Evolutionary conservation across 2,329 filamentous ascomycete genomes (phyloP).

Genomic region (Ophiocordyceps sinensis): DNA sequence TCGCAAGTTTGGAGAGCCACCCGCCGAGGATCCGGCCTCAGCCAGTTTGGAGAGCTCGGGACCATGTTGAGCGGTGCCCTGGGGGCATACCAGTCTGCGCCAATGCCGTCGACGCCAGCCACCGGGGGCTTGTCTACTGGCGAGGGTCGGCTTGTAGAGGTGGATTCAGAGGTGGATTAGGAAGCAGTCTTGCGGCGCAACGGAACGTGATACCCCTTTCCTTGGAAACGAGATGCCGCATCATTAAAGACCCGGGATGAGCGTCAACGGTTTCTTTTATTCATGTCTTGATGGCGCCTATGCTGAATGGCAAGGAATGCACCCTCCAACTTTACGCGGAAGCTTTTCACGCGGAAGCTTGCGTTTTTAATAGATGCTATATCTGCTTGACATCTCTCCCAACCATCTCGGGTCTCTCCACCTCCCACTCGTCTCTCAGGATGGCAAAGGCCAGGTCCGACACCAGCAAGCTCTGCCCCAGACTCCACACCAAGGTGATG

Average conservation of each 20-base stretch:
- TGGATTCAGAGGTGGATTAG: conserved; percentile 21
- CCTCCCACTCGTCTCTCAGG: conserved; percentile 84
- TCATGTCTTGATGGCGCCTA: not conserved
- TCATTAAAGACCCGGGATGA: too few species aligned
- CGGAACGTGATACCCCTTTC: conserved; percentile 7
- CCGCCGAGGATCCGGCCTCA: conserved; percentile 17
- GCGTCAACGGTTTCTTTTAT: too few species aligned
- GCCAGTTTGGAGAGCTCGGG: conserved; percentile 32
- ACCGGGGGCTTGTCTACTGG: conserved; percentile 1
- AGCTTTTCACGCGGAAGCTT: not conserved
- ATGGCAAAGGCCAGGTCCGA: conserved; percentile 82
- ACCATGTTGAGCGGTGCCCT: conserved; percentile 25
- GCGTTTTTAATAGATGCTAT: conserved; percentile 21
- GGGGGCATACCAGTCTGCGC: conserved; percentile 10
- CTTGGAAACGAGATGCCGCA: not conserved
- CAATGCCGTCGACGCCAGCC: conserved; percentile 4
- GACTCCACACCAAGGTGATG: conserved; percentile 95
- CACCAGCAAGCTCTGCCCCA: conserved; percentile 75
- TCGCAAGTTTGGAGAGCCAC: conserved; percentile 26
- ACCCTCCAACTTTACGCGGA: not conserved
- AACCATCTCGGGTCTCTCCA: conserved; percentile 76
- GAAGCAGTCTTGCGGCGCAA: not conserved
- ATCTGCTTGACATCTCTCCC: conserved; percentile 82
- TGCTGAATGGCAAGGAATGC: not conserved
- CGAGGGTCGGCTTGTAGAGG: conserved; percentile 17